Percentiles rank a stretch among this genome's conserved stretches.
Evolutionary conservation across 768 basidiomycete genomes (phyloP).

Genomic region (Kwoniella sp.): DNA sequence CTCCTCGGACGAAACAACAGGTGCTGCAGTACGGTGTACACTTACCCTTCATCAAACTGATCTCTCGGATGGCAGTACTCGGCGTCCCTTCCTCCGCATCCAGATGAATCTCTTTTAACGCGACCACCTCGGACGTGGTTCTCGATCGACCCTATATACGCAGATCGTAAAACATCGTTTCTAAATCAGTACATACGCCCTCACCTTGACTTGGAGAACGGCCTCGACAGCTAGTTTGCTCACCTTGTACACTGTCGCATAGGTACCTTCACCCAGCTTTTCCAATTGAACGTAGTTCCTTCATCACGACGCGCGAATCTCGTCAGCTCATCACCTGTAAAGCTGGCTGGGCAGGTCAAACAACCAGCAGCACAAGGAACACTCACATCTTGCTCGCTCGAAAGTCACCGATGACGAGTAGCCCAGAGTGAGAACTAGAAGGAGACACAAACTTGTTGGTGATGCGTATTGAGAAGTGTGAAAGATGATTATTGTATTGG

Average conservation of each 20-base stretch:
- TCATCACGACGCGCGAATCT: not conserved
- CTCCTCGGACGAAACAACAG: no score
- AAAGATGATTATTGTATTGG: no score
- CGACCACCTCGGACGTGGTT: slow-evolving; percentile 98
- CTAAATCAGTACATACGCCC: no score
- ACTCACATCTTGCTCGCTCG: no score
- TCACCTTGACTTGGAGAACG: no score
- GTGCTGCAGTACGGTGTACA: not conserved
- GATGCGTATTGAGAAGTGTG: no score
- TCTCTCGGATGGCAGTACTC: slow-evolving; percentile 97
- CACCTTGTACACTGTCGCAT: slow-evolving; percentile 97
- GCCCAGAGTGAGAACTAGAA: no score
- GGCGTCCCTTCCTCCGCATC: slow-evolving; percentile 99
- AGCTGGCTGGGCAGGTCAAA: no score
- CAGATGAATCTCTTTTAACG: slow-evolving; percentile 97
- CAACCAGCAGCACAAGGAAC: no score
- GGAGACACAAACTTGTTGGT: no score
- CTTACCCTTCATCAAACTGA: slow-evolving; percentile 86
- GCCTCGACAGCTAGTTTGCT: slow-evolving; percentile 13
- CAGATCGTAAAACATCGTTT: not conserved
- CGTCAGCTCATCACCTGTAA: not conserved
- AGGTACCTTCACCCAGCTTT: slow-evolving; percentile 88
- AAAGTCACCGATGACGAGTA: no score
- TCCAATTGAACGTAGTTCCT: slow-evolving; percentile 68
- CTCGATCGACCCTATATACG: slow-evolving; percentile 72